phyloP scores from a whole-genome alignment of 768 basidiomycete genomes.

The Boletus tylopilopsis region DNA sequence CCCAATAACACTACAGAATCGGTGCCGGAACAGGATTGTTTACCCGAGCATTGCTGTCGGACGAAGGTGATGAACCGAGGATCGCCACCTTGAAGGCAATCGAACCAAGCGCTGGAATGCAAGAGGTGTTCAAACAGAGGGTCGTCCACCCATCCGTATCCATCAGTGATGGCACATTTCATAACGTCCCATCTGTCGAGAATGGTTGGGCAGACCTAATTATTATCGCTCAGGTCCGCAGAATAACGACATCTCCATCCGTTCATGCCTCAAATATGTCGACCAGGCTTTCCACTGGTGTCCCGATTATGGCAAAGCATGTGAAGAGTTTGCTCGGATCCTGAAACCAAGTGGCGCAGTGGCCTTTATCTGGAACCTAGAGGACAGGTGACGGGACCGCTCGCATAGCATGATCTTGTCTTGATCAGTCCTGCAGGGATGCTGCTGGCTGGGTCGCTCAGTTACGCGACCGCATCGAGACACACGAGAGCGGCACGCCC shows the following conservation, averaged over 20 bases:
- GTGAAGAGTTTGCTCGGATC: constrained; percentile 73
- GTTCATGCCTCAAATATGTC: constrained; percentile 7
- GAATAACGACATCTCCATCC: not conserved
- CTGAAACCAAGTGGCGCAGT: constrained; percentile 72
- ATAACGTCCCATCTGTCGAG: constrained; percentile 48
- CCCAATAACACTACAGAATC: constrained; percentile 43
- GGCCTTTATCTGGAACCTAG: constrained; percentile 87
- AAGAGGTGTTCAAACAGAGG: constrained; percentile 59
- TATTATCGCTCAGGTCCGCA: constrained; percentile 65
- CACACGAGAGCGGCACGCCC: constrained; percentile 67
- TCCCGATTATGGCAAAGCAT: constrained; percentile 69
- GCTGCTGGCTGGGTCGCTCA: constrained; percentile 70
- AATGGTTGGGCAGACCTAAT: constrained; percentile 77
- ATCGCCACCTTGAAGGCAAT: constrained; percentile 61
- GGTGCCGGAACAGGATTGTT: constrained; percentile 90
- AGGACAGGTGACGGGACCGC: constrained; percentile 53
- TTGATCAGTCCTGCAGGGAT: constrained; percentile 36
- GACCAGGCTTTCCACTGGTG: constrained; percentile 92
- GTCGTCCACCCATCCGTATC: constrained; percentile 51
- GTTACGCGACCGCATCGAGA: constrained; percentile 66
- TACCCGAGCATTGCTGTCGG: constrained; percentile 72
- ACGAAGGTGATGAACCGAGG: constrained; percentile 48
- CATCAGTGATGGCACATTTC: constrained; percentile 66
- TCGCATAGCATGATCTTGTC: not conserved
- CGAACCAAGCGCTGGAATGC: constrained; percentile 89